These are phyloP conservation scores for Solioccasus polychromus DNA, from an alignment of 768 basidiomycete genomes.

Conservation along the genomic window DNA sequence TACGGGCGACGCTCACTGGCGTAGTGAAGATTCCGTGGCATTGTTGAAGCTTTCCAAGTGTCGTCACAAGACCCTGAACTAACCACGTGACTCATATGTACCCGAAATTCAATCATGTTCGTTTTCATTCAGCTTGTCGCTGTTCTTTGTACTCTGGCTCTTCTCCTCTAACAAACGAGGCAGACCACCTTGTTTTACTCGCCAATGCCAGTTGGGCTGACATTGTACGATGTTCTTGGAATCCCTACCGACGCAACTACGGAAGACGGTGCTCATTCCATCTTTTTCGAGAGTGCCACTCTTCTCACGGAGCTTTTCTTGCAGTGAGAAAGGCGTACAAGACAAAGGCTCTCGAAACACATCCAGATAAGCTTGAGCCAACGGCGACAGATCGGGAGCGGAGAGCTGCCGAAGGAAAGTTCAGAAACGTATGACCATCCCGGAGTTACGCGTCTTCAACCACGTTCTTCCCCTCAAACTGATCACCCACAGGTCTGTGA, in stretches of 20 bases:
- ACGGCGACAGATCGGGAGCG: conserved; percentile 49
- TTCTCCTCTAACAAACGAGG: not conserved
- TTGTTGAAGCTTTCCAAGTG: no score
- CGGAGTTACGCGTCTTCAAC: conserved; percentile 25
- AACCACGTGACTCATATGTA: no score
- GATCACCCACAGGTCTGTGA: conserved; percentile 50
- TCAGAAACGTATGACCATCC: conserved; percentile 50
- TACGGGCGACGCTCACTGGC: no score
- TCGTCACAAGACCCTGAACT: no score
- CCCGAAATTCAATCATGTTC: no score
- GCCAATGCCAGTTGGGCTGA: conserved; percentile 32
- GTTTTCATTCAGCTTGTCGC: not conserved
- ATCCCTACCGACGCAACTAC: conserved; percentile 42
- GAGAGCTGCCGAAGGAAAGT: conserved; percentile 52
- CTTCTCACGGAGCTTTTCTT: conserved; percentile 1
- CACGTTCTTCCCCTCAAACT: conserved; percentile 14
- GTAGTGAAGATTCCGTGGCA: no score
- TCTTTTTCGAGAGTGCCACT: not conserved
- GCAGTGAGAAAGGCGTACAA: conserved; percentile 65
- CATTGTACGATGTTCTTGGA: conserved; percentile 44
- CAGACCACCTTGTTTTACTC: not conserved
- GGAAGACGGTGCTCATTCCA: conserved; percentile 43
- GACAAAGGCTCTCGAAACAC: conserved; percentile 65
- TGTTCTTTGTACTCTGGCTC: not conserved
- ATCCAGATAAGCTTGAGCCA: conserved; percentile 68